Evolutionary conservation across 2,329 filamentous ascomycete genomes (phyloP).

Genomic region (Sporothrix variecibatus): DNA sequence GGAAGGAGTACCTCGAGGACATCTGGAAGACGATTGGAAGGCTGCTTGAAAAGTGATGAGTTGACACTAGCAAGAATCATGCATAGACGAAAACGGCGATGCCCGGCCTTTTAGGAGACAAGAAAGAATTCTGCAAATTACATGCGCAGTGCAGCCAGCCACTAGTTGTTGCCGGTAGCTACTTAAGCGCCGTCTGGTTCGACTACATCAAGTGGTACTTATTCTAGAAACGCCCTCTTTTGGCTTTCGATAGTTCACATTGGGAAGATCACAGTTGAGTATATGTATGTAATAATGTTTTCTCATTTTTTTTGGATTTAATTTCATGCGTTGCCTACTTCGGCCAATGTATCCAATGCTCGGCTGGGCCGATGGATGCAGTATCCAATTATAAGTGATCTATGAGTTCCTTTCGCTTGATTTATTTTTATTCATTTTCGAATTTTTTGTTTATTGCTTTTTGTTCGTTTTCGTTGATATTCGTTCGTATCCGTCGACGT

Average conservation of each 20-base stretch:
- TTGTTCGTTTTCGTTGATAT: background rate
- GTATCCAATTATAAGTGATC: background rate
- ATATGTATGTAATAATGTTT: background rate
- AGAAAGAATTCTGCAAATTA: background rate
- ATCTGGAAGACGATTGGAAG: background rate
- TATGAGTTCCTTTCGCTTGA: background rate
- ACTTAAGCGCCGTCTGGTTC: conserved; percentile 19
- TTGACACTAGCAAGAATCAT: background rate
- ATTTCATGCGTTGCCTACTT: background rate
- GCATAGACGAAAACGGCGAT: background rate
- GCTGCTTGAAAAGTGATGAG: background rate
- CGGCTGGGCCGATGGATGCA: background rate
- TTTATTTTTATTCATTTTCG: background rate
- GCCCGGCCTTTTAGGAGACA: background rate
- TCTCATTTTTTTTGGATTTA: background rate
- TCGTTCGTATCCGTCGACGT: background rate
- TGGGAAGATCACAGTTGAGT: background rate
- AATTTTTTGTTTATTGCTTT: background rate
- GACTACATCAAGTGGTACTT: background rate
- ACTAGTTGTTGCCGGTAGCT: conserved; percentile 1
- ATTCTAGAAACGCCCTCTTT: background rate
- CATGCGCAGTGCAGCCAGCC: background rate
- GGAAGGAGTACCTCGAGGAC: background rate
- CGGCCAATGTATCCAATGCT: background rate
- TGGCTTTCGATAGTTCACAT: background rate